phyloP scores from a whole-genome alignment of 371 early-diverging fungal genomes.

The Coemansia sp. region DNA sequence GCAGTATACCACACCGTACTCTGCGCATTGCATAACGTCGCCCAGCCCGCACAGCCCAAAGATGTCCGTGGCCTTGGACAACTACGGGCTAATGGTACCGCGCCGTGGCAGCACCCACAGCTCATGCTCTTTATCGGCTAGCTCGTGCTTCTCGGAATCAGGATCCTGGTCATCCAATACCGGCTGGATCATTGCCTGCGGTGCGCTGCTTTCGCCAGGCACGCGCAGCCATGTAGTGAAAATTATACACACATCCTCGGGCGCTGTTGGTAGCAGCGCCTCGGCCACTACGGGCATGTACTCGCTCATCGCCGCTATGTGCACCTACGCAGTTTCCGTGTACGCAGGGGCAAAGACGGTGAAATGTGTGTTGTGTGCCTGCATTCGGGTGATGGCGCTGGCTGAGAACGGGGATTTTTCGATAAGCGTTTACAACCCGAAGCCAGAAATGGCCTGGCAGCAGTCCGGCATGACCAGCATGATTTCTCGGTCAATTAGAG shows the following conservation, averaged over 20 bases:
- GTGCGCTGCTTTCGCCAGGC: slow-evolving; percentile 30
- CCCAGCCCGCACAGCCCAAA: slow-evolving; percentile 81
- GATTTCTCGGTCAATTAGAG: neutral
- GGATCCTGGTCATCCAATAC: slow-evolving; percentile 12
- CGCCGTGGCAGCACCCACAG: slow-evolving; percentile 75
- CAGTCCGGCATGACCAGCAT: slow-evolving; percentile 47
- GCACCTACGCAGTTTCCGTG: neutral
- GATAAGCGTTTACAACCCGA: slow-evolving; percentile 24
- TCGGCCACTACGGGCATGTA: slow-evolving; percentile 18
- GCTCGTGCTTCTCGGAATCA: neutral
- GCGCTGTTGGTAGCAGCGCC: neutral
- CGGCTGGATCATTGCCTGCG: slow-evolving; percentile 21
- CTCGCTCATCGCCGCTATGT: slow-evolving; percentile 15
- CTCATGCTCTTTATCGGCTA: slow-evolving; percentile 6
- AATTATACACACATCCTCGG: slow-evolving; percentile 26
- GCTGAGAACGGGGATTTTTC: slow-evolving; percentile 32
- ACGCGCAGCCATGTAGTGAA: slow-evolving; percentile 35
- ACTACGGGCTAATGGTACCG: slow-evolving; percentile 97
- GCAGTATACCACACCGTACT: slow-evolving; percentile 79
- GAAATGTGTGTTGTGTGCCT: slow-evolving; percentile 36
- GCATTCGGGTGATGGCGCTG: slow-evolving; percentile 22
- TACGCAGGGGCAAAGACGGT: slow-evolving; percentile 18
- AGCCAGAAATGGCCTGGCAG: slow-evolving; percentile 37
- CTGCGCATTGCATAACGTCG: slow-evolving; percentile 71
- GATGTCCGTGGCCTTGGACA: slow-evolving; percentile 96